Evolutionary conservation across 352 stramenopile species (phyloP), one percentile per base, ranked within the genome.

Genomic region (Phytophthora uliginosa): DNA sequence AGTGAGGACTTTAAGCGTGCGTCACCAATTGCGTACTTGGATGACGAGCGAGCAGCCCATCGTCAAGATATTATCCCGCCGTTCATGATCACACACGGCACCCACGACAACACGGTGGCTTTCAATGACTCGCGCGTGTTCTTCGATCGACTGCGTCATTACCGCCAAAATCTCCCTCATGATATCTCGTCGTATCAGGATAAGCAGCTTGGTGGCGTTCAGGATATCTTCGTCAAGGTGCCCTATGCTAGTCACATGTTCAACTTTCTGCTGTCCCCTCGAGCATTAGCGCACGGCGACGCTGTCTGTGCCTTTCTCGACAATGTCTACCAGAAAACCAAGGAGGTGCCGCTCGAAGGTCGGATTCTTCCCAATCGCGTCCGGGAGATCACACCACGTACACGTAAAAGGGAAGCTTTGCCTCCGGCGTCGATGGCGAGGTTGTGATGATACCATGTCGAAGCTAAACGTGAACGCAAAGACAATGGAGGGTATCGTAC

Each of bases 241-340:
- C 84, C 82, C 0, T 79, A 74, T 24, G 78, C 83, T 10, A 79
- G 80, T 31, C 85, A 92, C 77, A 86, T 85, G 71, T 92, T 92
- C 61, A 90, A 91, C 54, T 85, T 83, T 59, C 31, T 91, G 31
- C 31, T 86, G 9, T 91, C 85, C 22, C 85, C 84, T 20, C 78
- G 85, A 55, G 69, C 83, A 10, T 67, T 91, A 15, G 85, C 83
- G 7, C 80, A 87, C 64, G 66, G 71, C 9, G 82, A 92, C 47
- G 83, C 85, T 13, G 82, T 90, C 5, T 85, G 78, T 28, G 78
- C 69, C 4, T 92, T 91, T 54, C 80, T 92, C 17, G 68, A 82
- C n/a, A 80, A 90, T 31, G 64, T 88, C 12, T 83, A 86, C 36
- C 52, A 76, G 24, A 87, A 87, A 59, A 84, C 77, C 17, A 81